Evolutionary conservation across 345 rosid species (phyloP), one percentile per base, ranked within the genome.

Genomic region (Rhodamnia argentea): DNA sequence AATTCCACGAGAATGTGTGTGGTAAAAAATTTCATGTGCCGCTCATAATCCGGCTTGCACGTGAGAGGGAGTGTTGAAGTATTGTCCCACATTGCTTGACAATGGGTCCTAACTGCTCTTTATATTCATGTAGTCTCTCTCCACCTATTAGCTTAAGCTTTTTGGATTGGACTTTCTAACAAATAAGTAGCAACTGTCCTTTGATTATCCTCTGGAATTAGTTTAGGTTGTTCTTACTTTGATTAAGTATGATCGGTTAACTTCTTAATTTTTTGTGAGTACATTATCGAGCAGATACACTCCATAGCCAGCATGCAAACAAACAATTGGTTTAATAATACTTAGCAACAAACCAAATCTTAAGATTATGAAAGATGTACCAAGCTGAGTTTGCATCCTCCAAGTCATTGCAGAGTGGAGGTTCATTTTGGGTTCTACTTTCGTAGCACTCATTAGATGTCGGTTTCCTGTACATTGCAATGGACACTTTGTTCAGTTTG

Each of bases 351-450:
- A 70, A 70, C 81, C 81, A 70, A 70, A 70, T 32, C 47, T 60
- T 29, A 52, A 62, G 57, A 75, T 8, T 16, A 44, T 58, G 32
- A 84, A 58, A 59, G 59, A 70, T 12, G n/a, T 93, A 95, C 97
- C 97, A 95, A 85, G 93, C 95, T 87, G 96, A 95, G 81, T 93
- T 92, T 42, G 92, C 92, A 90, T 95, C 95, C 85, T 95, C 97
- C 18, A 93, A 91, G 44, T 92, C 98, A 86, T 90, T 88, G 87
- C 97, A 95, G 54, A 94, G 87, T 81, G 93, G 95, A 78, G 97
- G 97, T 60, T 90, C 92, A 56, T 88, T 91, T 87, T 86, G 86
- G 81, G 91, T 87, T 91, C 95, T 91, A 75, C 91, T 89, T 75
- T 89, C 85, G 88, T 94, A 94, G 85, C 98, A 93, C 26, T 86